Evolutionary conservation across 768 basidiomycete species (phyloP).

Genomic region (Tricholoma terreum): DNA sequence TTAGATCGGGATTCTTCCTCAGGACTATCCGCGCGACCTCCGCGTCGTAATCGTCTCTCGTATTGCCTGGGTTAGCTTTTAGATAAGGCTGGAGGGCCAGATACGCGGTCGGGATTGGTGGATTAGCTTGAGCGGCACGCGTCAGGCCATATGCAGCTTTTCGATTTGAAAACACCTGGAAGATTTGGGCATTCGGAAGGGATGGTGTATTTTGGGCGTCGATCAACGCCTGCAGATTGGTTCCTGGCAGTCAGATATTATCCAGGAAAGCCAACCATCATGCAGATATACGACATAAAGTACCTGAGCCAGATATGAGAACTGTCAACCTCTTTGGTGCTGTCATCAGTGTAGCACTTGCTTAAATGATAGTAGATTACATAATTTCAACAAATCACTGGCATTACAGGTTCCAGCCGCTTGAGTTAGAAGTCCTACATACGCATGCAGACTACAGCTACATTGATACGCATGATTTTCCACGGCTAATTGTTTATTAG

Average conservation of each 20-base stretch:
- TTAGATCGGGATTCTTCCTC: conserved; percentile 66
- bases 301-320: conserved; percentile 56
- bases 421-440: too few relatives aligned
- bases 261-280: background rate
- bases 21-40: conserved; percentile 74
- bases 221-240: conserved; percentile 95
- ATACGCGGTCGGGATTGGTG: conserved; percentile 79
- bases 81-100: conserved; percentile 84
- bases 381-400: conserved; percentile 1
- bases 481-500: too few relatives aligned
- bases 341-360: conserved; percentile 11
- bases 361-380: too few relatives aligned
- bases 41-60: conserved; percentile 80
- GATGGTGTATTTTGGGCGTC: conserved; percentile 76
- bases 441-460: too few relatives aligned
- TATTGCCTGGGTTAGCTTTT: conserved; percentile 66
- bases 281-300: conserved; percentile 12
- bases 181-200: conserved; percentile 70
- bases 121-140: conserved; percentile 67
- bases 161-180: conserved; percentile 86
- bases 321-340: conserved; percentile 37
- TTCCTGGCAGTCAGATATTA: conserved; percentile 49
- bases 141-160: conserved; percentile 87
- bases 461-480: too few relatives aligned
- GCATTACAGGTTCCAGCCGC: too few relatives aligned